These are phyloP conservation scores for Antarctomyces pellizariae DNA, from an alignment of 495 filamentous ascomycete species.

Conservation along the genomic window DNA sequence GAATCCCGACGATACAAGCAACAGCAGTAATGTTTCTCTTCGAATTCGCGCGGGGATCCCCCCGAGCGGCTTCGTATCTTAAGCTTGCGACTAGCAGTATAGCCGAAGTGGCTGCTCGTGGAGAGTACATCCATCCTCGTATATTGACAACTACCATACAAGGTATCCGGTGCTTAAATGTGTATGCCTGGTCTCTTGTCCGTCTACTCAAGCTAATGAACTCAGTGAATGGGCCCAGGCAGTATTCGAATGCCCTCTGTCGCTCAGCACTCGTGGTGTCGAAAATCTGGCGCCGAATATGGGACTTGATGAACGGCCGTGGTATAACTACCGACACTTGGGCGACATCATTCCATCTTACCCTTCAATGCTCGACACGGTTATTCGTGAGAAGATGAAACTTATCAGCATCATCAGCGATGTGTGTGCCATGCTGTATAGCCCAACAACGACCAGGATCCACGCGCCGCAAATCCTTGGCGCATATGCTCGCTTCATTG, in stretches of 20 bases:
- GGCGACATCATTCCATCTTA: constrained; percentile 7
- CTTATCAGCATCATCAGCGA: constrained; percentile 15
- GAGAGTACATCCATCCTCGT: constrained; percentile 5
- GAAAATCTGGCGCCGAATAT: constrained; percentile 6
- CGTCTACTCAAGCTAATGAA: not conserved
- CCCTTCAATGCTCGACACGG: constrained; percentile 8
- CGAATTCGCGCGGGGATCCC: constrained; percentile 11
- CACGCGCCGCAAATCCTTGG: constrained; percentile 11
- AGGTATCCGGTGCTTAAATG: constrained; percentile 9
- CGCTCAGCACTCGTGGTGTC: constrained; percentile 1
- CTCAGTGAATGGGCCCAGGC: constrained; percentile 11
- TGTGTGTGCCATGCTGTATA: constrained; percentile 14
- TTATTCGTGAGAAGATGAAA: constrained; percentile 12
- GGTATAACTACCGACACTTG: constrained; percentile 9
- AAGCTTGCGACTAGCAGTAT: constrained; percentile 10
- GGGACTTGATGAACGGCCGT: constrained; percentile 5
- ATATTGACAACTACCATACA: constrained; percentile 9
- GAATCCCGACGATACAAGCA: constrained; percentile 13
- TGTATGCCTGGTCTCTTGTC: constrained; percentile 6
- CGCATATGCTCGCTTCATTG: constrained; percentile 11
- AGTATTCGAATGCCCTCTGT: constrained; percentile 9
- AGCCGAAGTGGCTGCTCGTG: constrained; percentile 1
- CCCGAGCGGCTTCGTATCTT: constrained; percentile 16
- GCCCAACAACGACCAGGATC: constrained; percentile 9
- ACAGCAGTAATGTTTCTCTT: constrained; percentile 17